A percentile compares a stretch with the other conserved stretches of the same genome.
phyloP scores from a whole-genome alignment of 306 rosid species.

The Fragaria ananassa region DNA sequence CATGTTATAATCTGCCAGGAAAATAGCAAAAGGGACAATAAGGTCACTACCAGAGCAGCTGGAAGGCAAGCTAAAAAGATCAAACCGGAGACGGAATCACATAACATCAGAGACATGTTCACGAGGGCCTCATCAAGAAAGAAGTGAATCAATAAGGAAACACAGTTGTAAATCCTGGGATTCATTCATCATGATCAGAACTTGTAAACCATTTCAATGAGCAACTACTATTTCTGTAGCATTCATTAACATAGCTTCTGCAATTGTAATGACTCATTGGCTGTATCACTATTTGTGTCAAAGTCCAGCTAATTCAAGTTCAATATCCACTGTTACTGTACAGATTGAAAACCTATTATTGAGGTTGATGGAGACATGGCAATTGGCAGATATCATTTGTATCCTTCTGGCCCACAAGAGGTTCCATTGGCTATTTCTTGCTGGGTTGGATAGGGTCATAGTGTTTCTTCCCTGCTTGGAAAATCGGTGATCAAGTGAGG shows the following conservation, averaged over 20 bases:
- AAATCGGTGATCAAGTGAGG: background rate
- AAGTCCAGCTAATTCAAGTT: background rate
- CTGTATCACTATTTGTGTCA: background rate
- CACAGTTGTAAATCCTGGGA: background rate
- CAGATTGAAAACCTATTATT: background rate
- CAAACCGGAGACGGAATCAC: constrained; percentile 72
- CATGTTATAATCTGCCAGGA: constrained; percentile 37
- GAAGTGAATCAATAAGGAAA: constrained; percentile 23
- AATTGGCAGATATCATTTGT: background rate
- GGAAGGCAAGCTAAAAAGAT: constrained; percentile 69
- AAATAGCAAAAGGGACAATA: constrained; percentile 34
- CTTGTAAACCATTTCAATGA: background rate
- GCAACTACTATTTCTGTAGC: background rate
- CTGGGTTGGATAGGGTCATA: background rate
- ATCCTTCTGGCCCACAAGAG: background rate
- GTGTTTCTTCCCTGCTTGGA: background rate
- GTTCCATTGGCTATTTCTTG: background rate
- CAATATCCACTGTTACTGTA: background rate
- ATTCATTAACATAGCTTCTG: background rate
- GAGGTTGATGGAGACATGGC: background rate
- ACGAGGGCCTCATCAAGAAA: constrained; percentile 59
- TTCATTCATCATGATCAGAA: background rate
- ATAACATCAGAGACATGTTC: constrained; percentile 78
- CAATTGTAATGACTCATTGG: background rate
- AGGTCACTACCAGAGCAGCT: constrained; percentile 36